Base-by-base conservation (phyloP, 768 basidiomycete genomes). In the Asterophora lycoperdoides region DNA sequence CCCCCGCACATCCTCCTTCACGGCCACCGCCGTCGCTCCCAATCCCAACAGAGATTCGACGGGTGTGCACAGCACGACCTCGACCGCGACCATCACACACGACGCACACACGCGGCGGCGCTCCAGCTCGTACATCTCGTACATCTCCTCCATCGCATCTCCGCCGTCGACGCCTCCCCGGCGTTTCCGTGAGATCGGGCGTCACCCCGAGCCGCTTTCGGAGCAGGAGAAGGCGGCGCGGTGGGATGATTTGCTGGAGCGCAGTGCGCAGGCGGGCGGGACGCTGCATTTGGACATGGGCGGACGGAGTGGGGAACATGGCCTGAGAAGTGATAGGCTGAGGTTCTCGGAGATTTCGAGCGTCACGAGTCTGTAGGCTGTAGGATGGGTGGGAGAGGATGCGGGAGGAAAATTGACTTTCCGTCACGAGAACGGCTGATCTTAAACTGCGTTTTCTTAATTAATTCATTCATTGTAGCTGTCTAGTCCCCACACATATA, bases 181-280 rank as follows among this genome's bases (percentile, higher is more conserved):
- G 76, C 68, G 37, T 83, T 83, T 79, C 67, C 74, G 81, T 10
- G 73, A 78, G 55, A 57, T 81, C 18, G 53, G 54, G 23, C 57
- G 65, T n/a, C 57, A 52, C 23, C 61, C 60, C 23, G 64, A 65
- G 18, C 71, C 64, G 36, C 63, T 83, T 61, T 79, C 79, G 19
- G 84, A 87, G 60, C 66, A 77, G 57, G 85, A 90, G 67, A 90
- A 90, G 69, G 74, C 76, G 6, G 78, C 75, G 10, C 78, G 77
- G 57, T 89, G 86, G 86, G 76, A 85, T 47, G 81, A 82, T 51
- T 57, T 89, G 46, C 64, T 89, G 51, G 75, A 78, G 60, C 72
- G 76, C 56, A 88, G 86, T 57, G 83, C 74, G 35, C 64, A 66
- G 43, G 88, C 88, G 1, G 88, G 88, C 1, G 88, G 88, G 37